phyloP scores from a whole-genome alignment of 768 basidiomycete genomes.

The Phanerochaete sordida region DNA sequence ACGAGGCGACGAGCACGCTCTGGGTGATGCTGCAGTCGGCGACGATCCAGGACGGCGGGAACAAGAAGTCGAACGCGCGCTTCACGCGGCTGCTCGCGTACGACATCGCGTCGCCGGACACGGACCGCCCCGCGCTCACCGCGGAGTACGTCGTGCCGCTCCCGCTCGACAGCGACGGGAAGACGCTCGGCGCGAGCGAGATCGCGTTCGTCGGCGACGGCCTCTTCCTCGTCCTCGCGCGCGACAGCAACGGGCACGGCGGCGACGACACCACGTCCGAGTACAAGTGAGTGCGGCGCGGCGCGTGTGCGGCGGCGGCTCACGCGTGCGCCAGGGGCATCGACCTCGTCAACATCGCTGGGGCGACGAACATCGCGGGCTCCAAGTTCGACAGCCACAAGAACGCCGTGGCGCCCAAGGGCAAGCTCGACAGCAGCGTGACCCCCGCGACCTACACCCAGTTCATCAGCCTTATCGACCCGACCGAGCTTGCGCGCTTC shows the following conservation, averaged over 20 bases:
- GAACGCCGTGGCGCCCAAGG: conserved; percentile 48
- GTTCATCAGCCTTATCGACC: conserved; percentile 55
- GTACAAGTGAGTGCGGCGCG: conserved; percentile 42
- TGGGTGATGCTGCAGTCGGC: conserved; percentile 65
- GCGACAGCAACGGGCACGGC: conserved; percentile 61
- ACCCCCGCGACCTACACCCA: conserved; percentile 50
- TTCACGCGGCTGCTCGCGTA: conserved; percentile 58
- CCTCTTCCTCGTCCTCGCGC: conserved; percentile 55
- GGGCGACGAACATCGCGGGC: conserved; percentile 59
- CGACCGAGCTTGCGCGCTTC: conserved; percentile 52
- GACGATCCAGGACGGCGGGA: conserved; percentile 60
- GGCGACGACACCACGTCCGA: conserved; percentile 43
- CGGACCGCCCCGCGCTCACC: conserved; percentile 33
- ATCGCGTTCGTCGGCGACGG: conserved; percentile 49
- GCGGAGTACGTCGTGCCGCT: conserved; percentile 63
- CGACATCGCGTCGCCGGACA: conserved; percentile 37
- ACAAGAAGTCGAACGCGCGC: conserved; percentile 40
- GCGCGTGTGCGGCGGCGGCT: not conserved
- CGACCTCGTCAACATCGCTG: conserved; percentile 53
- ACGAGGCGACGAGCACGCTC: conserved; percentile 42
- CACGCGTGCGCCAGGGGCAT: conserved; percentile 39
- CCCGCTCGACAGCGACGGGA: conserved; percentile 47
- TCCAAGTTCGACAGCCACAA: conserved; percentile 51
- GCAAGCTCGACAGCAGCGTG: conserved; percentile 43
- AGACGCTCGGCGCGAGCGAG: conserved; percentile 52